phyloP scores from a whole-genome alignment of 257 asterid species.

The Cruciata laevipes region DNA sequence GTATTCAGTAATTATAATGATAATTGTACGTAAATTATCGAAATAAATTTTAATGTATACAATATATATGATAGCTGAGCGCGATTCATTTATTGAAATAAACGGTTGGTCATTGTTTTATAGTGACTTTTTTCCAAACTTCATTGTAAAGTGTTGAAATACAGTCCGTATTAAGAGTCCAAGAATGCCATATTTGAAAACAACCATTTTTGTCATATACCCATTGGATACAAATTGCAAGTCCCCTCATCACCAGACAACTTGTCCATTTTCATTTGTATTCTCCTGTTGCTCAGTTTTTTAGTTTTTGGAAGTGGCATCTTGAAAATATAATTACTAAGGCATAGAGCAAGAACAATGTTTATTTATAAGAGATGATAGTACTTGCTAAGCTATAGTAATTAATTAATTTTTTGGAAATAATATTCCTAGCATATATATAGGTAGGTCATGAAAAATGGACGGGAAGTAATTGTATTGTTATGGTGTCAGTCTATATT shows the following conservation, averaged over 20 bases:
- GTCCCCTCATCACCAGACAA: slow-evolving; percentile 5
- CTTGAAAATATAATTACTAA: not conserved
- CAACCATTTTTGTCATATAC: not conserved
- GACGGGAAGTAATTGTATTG: too few species aligned
- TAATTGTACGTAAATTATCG: too few species aligned
- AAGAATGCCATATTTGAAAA: not conserved
- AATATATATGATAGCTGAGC: not conserved
- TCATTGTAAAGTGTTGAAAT: too few species aligned
- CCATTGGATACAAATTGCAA: not conserved
- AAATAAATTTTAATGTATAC: too few species aligned
- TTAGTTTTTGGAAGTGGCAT: not conserved
- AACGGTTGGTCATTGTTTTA: not conserved
- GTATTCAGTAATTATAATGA: too few species aligned
- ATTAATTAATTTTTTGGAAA: too few species aligned
- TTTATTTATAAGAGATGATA: not conserved
- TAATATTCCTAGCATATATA: too few species aligned
- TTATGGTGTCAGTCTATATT: too few species aligned
- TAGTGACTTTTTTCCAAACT: not conserved
- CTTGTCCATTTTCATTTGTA: not conserved
- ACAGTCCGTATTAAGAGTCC: not conserved
- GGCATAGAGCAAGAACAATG: not conserved
- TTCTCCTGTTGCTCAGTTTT: not conserved
- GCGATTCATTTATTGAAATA: not conserved
- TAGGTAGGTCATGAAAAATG: too few species aligned
- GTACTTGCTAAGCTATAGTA: too few species aligned